Conservation (phyloP, 352 stramenopile genomes). For the Blastocystis sp. region DNA sequence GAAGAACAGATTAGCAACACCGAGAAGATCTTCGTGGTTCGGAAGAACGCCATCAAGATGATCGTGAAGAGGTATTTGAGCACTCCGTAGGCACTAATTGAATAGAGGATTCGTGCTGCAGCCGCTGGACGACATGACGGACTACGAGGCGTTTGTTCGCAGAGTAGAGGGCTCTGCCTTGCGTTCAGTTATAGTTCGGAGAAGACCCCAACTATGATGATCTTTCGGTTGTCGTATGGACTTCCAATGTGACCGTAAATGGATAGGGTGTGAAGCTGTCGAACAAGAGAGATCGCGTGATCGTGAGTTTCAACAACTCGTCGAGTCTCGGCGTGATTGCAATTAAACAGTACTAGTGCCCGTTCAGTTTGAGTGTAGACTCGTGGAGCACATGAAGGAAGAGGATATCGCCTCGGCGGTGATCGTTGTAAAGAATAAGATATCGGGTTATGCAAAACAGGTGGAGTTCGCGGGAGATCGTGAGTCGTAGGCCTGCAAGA, state of each 20-base stretch:
- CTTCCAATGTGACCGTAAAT: neutral
- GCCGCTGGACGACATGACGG: slow-evolving; percentile 42
- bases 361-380: neutral
- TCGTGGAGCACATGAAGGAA: slow-evolving; percentile 68
- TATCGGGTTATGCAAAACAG: slow-evolving; percentile 42
- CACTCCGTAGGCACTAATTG: neutral
- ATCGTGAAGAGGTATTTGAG: slow-evolving; percentile 68
- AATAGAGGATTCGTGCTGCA: slow-evolving; percentile 62
- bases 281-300: slow-evolving; percentile 48
- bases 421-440: slow-evolving; percentile 69
- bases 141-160: slow-evolving; percentile 63
- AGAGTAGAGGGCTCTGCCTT: slow-evolving; percentile 1
- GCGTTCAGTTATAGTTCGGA: slow-evolving; percentile 40
- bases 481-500: slow-evolving; percentile 15
- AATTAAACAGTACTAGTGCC: slow-evolving; percentile 30
- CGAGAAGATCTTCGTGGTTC: slow-evolving; percentile 65
- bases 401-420: slow-evolving; percentile 56
- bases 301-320: slow-evolving; percentile 45
- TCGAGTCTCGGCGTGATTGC: slow-evolving; percentile 29
- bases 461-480: neutral
- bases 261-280: slow-evolving; percentile 48
- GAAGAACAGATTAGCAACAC: slow-evolving; percentile 66
- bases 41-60: slow-evolving; percentile 74
- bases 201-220: slow-evolving; percentile 51
- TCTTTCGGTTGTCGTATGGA: slow-evolving; percentile 55